These are phyloP conservation scores for Tubosaeta sp. DNA, from an alignment of 768 basidiomycete species.

Conservation along the genomic window DNA sequence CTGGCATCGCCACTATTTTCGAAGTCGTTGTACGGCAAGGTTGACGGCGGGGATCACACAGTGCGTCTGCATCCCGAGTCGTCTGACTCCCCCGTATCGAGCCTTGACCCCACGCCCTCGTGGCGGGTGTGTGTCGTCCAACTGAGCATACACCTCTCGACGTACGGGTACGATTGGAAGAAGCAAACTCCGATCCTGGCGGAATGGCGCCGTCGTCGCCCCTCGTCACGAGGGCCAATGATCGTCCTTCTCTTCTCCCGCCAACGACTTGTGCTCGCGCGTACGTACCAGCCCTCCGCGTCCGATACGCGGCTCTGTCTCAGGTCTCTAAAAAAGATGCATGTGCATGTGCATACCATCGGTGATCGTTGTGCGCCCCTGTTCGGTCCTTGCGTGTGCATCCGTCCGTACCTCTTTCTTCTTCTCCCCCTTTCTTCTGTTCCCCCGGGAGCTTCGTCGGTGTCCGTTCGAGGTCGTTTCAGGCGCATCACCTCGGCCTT, in stretches of 20 bases:
- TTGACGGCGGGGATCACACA: conserved; percentile 7
- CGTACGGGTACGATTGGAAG: neutral
- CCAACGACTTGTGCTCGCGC: neutral
- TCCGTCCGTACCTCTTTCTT: neutral
- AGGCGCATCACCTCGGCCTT: neutral
- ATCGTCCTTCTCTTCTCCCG: conserved; percentile 1
- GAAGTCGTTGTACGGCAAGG: conserved; percentile 2
- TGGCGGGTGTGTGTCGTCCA: neutral
- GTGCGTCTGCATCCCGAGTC: neutral
- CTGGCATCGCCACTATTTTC: conserved; percentile 13
- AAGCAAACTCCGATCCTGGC: conserved; percentile 2
- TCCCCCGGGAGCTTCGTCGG: neutral
- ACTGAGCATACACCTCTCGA: neutral
- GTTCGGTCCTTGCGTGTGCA: neutral
- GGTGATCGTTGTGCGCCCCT: neutral
- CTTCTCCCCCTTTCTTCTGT: neutral
- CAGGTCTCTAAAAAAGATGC: neutral
- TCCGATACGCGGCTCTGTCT: conserved; percentile 6
- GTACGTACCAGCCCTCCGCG: conserved; percentile 2
- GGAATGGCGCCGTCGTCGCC: conserved; percentile 10
- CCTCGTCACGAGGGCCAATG: neutral
- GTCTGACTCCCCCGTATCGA: neutral
- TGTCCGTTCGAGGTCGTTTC: neutral
- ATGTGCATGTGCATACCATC: neutral
- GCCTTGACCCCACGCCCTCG: neutral